Base-by-base conservation (phyloP, 345 rosid genomes). In the Citrus inodora region DNA sequence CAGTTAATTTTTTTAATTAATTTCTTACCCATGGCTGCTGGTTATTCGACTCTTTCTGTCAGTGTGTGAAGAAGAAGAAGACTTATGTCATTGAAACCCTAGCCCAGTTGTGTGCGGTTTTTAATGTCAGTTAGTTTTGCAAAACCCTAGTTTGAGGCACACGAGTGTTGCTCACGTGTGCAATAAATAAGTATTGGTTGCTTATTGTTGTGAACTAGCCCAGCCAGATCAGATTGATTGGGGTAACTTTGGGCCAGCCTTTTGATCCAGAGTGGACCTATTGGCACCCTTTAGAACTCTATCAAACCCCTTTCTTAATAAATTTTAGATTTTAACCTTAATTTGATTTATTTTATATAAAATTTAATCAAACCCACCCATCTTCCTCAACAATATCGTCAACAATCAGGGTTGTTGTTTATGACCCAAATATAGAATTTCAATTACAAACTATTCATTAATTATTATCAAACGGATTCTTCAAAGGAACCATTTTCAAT, bases 1-100 rank as follows among this genome's bases (percentile, higher is more conserved):
- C 13, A 0, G 1, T 9, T 62, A 38, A 6, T 13, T 7, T 32
- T 21, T 28, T 0, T 1, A 0, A 46, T 46, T 46, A 4, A 46
- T 3, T 35, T 48, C 77, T 63, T 75, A 82, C 85, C 82, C 85
- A 82, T 82, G 28, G 73, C 53, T 82, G 68, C 67, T 38, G 73
- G 68, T 78, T 55, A 76, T 25, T 24, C 21, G 25, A 13, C 32
- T 70, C 65, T 51, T 40, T 48, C 17, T 46, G 51, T 19, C 7
- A 11, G 30, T 40, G 24, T 7, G 69, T 27, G 37, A 27, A 69
- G 59, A 48, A n/a, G 11, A 61, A 27, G 25, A 32, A 46, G 78
- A 75, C 46, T n/a, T 2, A 30, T 11, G 51, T 46, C 51, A 66
- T 35, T 2, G 2, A 13, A 62, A 72, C 72, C 59, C 62, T 56